Percentiles rank a stretch among this genome's conserved stretches.
phyloP scores from a whole-genome alignment of 2,329 filamentous ascomycete species.

The Colletotrichum theobromicola region DNA sequence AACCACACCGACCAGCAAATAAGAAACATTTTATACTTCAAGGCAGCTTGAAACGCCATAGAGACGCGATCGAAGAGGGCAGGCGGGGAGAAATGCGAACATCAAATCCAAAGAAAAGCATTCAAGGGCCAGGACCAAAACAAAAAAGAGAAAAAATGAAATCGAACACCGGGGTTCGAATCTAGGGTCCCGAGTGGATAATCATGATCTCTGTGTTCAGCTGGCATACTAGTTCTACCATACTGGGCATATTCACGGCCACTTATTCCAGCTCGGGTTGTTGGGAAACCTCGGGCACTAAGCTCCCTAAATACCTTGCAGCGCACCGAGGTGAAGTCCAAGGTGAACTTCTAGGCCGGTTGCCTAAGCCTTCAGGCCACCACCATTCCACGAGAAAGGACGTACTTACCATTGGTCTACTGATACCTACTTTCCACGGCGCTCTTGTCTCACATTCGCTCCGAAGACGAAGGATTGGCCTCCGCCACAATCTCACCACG shows the following conservation, averaged over 20 bases:
- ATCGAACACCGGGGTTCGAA: neutral
- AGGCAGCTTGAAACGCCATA: too few relatives aligned
- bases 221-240: neutral
- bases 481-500: neutral
- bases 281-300: neutral
- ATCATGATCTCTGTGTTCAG: neutral
- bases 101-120: too few relatives aligned
- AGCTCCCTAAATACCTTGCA: accelerated
- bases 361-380: neutral
- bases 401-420: neutral
- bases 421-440: neutral
- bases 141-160: neutral
- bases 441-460: neutral
- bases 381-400: too few relatives aligned
- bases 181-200: accelerated
- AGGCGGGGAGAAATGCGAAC: too few relatives aligned
- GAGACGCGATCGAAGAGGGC: too few relatives aligned
- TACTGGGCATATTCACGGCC: neutral
- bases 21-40: too few relatives aligned
- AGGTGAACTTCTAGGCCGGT: neutral
- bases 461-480: neutral
- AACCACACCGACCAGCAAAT: too few relatives aligned
- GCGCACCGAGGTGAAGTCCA: neutral
- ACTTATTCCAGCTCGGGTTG: neutral
- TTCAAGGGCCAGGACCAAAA: too few relatives aligned